Evolutionary conservation across 2,329 filamentous ascomycete genomes (phyloP), one percentile per base, ranked within the genome.

Genomic region (Lachnellula hyalina): DNA sequence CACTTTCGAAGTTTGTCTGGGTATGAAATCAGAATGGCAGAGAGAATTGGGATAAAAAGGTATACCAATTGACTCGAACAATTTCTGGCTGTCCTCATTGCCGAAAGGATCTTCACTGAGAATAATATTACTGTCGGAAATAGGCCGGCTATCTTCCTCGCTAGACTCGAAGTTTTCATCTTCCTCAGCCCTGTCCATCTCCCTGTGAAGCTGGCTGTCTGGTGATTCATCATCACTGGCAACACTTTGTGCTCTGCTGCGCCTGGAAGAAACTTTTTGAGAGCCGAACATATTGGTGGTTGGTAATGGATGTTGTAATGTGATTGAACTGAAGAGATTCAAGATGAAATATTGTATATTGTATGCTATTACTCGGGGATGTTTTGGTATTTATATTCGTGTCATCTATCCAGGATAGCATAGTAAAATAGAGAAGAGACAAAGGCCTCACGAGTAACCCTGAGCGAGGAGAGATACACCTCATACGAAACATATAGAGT

Each of bases 51-150:
- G 14, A 19, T 44, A 19, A 19, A 42, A 17, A 32, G 28, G 28
- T 11, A 28, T 45, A 55, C 53, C 70, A 11, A 74, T 70, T 1
- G 70, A 71, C 21, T 73, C 64, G 46, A 74, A 73, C 1, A 74
- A 32, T 1, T 65, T 63, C 14, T 63, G 66, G 38, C 71, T 73
- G 11, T 63, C 58, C 47, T 68, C 68, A 25, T 60, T 72, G 19
- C 71, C 67, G 45, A 73, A 73, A 0, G 71, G 68, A 21, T 71
- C 58, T 23, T 56, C 56, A 44, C 44, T 49, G 21, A 53, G 45
- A 34, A 53, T 17, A 21, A 23, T 28, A 17, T 23, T 28, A 5
- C 7, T 45, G n/a, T 48, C 45, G n/a, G 9, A 19, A 49, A 19
- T 12, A 19, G 41, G 41, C 41, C 21, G 5, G 19, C 41, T 48